Conservation (phyloP, 345 rosid genomes). For the Eutrema yunnanense region DNA sequence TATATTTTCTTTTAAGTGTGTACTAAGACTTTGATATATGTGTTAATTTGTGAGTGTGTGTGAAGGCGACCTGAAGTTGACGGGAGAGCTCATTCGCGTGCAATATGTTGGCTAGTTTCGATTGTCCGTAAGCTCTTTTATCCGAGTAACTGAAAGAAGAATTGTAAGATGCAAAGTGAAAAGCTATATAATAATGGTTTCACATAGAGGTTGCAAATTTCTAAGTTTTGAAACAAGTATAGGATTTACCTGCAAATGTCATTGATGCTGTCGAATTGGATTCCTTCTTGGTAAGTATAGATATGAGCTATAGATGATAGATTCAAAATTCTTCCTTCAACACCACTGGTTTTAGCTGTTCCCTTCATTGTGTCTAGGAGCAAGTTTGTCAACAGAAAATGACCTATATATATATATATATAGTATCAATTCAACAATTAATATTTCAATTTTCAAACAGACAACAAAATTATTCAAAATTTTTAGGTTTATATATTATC, state of each 20-base stretch:
- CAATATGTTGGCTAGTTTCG: constrained; percentile 83
- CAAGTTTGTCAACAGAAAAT: constrained; percentile 78
- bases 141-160: constrained; percentile 53
- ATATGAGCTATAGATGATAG: constrained; percentile 81
- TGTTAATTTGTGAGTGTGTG: neutral
- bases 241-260: constrained; percentile 28
- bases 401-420: constrained; percentile 60
- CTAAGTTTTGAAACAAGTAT: neutral
- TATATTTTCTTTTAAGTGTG: neutral
- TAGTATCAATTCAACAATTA: neutral
- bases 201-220: neutral
- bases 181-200: neutral
- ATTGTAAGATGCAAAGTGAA: neutral
- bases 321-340: constrained; percentile 83
- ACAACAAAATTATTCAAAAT: neutral
- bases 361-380: constrained; percentile 76
- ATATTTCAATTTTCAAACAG: neutral
- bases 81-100: constrained; percentile 87
- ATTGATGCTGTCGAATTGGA: constrained; percentile 55
- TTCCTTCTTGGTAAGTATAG: constrained; percentile 56
- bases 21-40: neutral
- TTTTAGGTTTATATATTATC: neutral
- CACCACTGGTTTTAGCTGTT: constrained; percentile 53
- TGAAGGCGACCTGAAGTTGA: constrained; percentile 56
- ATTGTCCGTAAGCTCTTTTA: constrained; percentile 91